A percentile compares a stretch with the other conserved stretches of the same genome.
These are phyloP conservation scores for Cladosporium sphaerospermum DNA, from an alignment of 2,329 filamentous ascomycete genomes.

Conservation along the genomic window DNA sequence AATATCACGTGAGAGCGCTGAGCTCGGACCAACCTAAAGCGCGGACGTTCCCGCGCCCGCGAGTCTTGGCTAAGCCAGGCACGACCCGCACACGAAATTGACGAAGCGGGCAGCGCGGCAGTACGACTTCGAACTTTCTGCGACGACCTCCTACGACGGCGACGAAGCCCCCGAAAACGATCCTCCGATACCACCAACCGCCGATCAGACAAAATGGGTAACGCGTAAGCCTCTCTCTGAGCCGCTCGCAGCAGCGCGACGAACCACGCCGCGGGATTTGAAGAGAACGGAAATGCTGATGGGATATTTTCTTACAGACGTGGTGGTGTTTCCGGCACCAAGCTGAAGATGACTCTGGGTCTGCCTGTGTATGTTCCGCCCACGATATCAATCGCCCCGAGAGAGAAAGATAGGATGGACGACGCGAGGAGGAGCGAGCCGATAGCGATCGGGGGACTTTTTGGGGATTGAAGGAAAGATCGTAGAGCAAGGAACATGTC, in stretches of 20 bases:
- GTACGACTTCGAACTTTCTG: conserved; percentile 6
- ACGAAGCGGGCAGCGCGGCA: background rate
- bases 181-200: conserved; percentile 3
- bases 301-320: conserved; percentile 6
- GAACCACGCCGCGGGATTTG: background rate
- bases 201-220: conserved; percentile 12
- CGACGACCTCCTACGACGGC: conserved; percentile 3
- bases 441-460: background rate
- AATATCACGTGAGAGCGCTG: too few relatives aligned
- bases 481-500: background rate
- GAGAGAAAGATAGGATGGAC: background rate
- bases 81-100: background rate
- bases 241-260: too few relatives aligned
- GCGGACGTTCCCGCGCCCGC: background rate
- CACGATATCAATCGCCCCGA: background rate
- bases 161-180: conserved; percentile 9
- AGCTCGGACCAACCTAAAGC: too few relatives aligned
- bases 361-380: conserved; percentile 84
- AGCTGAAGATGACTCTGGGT: conserved; percentile 99
- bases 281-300: conserved; percentile 9
- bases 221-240: conserved; percentile 7
- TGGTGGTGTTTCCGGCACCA: conserved; percentile 95
- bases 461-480: background rate
- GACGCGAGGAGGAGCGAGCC: background rate
- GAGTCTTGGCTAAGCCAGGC: background rate